Evolutionary conservation across 352 stramenopile species (phyloP), one percentile per base, ranked within the genome.

Genomic region (Pseudoperonospora humuli): DNA sequence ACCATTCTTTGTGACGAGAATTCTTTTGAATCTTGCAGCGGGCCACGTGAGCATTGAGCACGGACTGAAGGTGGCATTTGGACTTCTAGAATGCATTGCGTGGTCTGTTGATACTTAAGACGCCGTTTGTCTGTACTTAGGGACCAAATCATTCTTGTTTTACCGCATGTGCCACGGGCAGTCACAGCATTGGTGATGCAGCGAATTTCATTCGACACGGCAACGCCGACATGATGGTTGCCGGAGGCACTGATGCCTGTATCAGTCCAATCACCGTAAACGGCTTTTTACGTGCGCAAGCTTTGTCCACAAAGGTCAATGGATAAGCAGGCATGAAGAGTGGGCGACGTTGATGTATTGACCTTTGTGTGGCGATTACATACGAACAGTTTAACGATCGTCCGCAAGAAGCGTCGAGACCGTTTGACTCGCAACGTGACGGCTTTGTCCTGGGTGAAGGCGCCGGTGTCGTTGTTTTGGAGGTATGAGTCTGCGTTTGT

Each of bases 361-460:
- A 37, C 14, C 24, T 37, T 1, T 45, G 18, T 33, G 24, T 23
- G 25, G 8, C 11, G 21, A 29, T 23, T 32, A n/a, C 5, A 36
- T 34, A 19, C 3, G 3, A 26, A 17, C 36, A 92, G 75, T 97
- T 96, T 54, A 98, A 99, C 45, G 95, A 98, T 41, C 71, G 68
- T 8, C 86, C 92, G 3, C 47, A 73, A 15, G 52, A 86, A 56
- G 90, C 89, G 26, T 97, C 93, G 6, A 70, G 96, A 11, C 96
- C 96, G 10, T 99, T 99, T 62, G 96, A 99, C 65, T 59, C 66
- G 2, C 46, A 89, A 7, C 78, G 96, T 27, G 79, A 97, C 59
- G 96, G 96, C 23, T 99, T 99, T 61, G 93, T 99, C 11, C 96
- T 99, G 74, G 93, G 91, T 38, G 75, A 90, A 70, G 75, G 77